These are phyloP conservation scores for Cicer pinnatifidum DNA, from an alignment of 306 rosid genomes.

Conservation along the genomic window DNA sequence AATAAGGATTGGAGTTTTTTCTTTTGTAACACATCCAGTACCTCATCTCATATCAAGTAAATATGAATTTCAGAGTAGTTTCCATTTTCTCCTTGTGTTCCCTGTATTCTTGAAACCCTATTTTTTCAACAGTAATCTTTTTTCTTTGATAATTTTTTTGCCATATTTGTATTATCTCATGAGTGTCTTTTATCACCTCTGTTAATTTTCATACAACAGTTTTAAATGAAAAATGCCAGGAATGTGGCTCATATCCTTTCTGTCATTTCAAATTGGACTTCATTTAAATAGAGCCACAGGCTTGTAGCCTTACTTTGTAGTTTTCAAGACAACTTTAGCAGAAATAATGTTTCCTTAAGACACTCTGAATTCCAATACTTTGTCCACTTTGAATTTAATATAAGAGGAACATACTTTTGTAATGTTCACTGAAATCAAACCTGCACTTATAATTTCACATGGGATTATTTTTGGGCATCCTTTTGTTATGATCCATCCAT, in stretches of 20 bases:
- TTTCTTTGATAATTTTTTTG: no score
- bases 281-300: not conserved
- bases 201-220: conserved; percentile 4
- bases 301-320: not conserved
- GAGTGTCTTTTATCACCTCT: not conserved
- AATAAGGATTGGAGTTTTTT: not conserved
- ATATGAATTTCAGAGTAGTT: not conserved
- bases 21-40: not conserved
- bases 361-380: not conserved
- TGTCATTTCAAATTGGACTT: conserved; percentile 5
- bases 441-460: not conserved
- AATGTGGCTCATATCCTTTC: not conserved
- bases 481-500: conserved; percentile 3
- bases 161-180: not conserved
- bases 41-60: not conserved
- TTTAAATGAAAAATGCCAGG: conserved; percentile 2
- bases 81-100: not conserved
- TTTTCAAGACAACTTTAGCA: not conserved
- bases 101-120: not conserved
- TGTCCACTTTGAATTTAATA: no score
- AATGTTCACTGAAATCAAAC: conserved; percentile 17
- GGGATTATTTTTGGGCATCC: not conserved
- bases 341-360: not conserved
- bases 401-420: not conserved
- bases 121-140: not conserved